These are phyloP conservation scores for Sphaerulina vaccinii DNA, from an alignment of 2,329 filamentous ascomycete species.

Conservation along the genomic window DNA sequence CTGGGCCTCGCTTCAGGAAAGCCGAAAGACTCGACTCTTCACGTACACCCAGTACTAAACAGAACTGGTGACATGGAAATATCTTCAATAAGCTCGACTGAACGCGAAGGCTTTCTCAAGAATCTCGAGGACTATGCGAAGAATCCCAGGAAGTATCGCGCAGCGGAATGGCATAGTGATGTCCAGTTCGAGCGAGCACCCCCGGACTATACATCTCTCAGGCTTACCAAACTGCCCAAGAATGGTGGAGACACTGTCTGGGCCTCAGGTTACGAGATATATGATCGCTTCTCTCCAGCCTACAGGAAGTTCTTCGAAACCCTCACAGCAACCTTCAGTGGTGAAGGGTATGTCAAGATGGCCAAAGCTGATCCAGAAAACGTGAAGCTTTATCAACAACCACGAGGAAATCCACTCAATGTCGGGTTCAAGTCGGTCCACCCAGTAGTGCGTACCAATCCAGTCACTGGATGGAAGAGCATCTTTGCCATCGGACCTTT, in stretches of 20 bases:
- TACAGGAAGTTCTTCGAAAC: constrained; percentile 60
- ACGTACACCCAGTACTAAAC: constrained; percentile 62
- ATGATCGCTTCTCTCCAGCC: constrained; percentile 59
- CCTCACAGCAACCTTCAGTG: constrained; percentile 53
- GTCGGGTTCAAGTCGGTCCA: constrained; percentile 35
- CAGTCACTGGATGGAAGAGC: constrained; percentile 62
- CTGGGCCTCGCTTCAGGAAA: constrained; percentile 60
- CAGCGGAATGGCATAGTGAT: constrained; percentile 54
- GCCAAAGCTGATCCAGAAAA: constrained; percentile 16
- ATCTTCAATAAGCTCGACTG: constrained; percentile 39
- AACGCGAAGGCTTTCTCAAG: constrained; percentile 31
- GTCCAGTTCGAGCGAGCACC: constrained; percentile 65
- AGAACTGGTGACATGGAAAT: constrained; percentile 39
- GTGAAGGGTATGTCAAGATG: constrained; percentile 36
- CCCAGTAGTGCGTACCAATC: constrained; percentile 58
- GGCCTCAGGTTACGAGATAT: constrained; percentile 67
- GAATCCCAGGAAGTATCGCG: constrained; percentile 49
- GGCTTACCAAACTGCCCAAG: constrained; percentile 56
- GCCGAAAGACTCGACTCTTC: constrained; percentile 56
- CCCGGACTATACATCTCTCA: constrained; percentile 61
- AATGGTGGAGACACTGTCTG: constrained; percentile 62
- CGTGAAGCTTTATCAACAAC: constrained; percentile 23
- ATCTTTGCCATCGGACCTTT: constrained; percentile 60
- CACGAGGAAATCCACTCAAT: constrained; percentile 30
- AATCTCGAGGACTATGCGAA: constrained; percentile 45